These are phyloP conservation scores for Citrullus amarus DNA, from an alignment of 306 rosid genomes.

Conservation along the genomic window DNA sequence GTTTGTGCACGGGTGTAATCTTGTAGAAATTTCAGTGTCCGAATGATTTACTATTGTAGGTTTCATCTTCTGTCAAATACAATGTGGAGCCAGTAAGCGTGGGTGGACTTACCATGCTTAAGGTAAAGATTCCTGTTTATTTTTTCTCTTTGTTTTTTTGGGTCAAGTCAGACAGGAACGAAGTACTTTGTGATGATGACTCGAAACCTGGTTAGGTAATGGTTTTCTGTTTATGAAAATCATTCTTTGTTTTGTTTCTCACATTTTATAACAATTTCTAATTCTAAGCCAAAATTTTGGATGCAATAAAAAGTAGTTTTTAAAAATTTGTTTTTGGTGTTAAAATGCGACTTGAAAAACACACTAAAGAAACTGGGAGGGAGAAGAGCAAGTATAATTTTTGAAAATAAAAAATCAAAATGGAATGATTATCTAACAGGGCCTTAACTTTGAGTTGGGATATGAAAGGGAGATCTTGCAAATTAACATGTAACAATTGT, in stretches of 20 bases:
- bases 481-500: not conserved
- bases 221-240: not conserved
- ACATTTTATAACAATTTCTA: not conserved
- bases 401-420: not conserved
- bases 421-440: not conserved
- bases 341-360: not conserved
- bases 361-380: not conserved
- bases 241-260: not conserved
- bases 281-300: not conserved
- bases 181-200: not conserved
- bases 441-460: not conserved
- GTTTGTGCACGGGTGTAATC: not conserved
- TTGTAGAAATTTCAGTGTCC: not conserved
- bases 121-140: slow-evolving; percentile 28
- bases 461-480: not conserved
- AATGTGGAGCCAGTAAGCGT: slow-evolving; percentile 33
- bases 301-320: not conserved
- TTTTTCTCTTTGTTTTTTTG: not conserved
- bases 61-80: not conserved
- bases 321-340: not conserved
- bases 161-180: not conserved
- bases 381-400: not conserved
- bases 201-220: not conserved
- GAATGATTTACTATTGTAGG: not conserved
- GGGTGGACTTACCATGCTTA: slow-evolving; percentile 57